Evolutionary conservation across 2,329 filamentous ascomycete species (phyloP), one percentile per base, ranked within the genome.

Genomic region (Eutypa lata): DNA sequence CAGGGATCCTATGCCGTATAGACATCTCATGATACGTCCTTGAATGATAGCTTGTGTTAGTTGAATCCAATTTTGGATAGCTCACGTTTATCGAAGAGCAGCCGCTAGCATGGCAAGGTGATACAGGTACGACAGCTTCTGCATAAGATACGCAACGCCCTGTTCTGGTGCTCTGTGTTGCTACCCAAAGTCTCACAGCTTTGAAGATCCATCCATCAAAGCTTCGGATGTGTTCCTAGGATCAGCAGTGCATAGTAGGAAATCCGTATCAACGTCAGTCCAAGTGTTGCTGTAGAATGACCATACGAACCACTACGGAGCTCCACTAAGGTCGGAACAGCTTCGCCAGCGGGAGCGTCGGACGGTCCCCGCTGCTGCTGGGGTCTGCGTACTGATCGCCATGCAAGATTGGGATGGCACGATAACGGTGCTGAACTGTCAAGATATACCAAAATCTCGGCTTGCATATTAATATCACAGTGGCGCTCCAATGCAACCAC

Each of bases 131-230:
- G 40, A 58, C 62, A 3, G 43, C 31, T 55, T 49, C 33, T 37
- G 48, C 54, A 54, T 53, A 44, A 53, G 48, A 57, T 48, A 55
- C 28, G 46, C 48, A 47, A 52, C 48, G 52, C 53, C 49, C 48
- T 43, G 54, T 56, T 50, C 51, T 47, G 53, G 55, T 52, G 24
- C 52, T 54, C 56, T 51, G 54, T 60, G 48, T 65, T 59, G 62
- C 57, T 65, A 66, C 66, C 64, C 56, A 69, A 68, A 54, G 65
- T 68, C 52, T 51, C 57, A 67, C 66, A 43, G 50, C 55, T 52
- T 58, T 48, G 26, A 47, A 38, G 49, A 52, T 52, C 48, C 28
- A 52, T 24, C 45, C 47, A 45, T 47, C 52, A 37, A 55, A 56
- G 54, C 53, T 53, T 62, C 59, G 62, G 58, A 58, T 58, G 50